A percentile compares a stretch with the other conserved stretches of the same genome.
Conservation (phyloP, 371 early-diverging fungal genomes). For the Cokeromyces recurvatus region DNA sequence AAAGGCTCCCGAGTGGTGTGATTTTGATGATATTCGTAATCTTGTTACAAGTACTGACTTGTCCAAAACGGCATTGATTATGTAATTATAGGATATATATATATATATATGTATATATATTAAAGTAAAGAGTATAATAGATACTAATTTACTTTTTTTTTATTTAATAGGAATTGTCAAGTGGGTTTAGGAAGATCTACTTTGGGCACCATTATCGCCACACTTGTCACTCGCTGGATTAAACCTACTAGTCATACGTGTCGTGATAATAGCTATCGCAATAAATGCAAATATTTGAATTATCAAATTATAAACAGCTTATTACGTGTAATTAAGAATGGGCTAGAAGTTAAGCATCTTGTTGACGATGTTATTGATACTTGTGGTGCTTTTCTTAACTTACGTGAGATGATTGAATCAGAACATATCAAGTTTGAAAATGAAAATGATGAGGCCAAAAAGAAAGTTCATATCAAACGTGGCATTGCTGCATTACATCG, state of each 20-base stretch:
- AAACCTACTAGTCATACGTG: neutral
- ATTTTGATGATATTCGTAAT: conserved; percentile 49
- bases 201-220: conserved; percentile 31
- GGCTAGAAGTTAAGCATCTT: conserved; percentile 44
- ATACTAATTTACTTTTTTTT: too few species aligned
- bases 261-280: neutral
- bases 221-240: conserved; percentile 39
- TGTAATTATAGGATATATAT: too few species aligned
- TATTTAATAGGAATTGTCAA: conserved; percentile 48
- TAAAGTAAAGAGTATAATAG: neutral
- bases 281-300: conserved; percentile 22
- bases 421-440: conserved; percentile 33
- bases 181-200: conserved; percentile 57
- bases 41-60: conserved; percentile 18
- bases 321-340: conserved; percentile 52
- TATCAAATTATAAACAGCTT: conserved; percentile 52
- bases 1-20: conserved; percentile 40
- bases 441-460: conserved; percentile 12
- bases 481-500: conserved; percentile 33
- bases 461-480: conserved; percentile 13
- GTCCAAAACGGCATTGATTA: conserved; percentile 35
- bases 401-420: conserved; percentile 51
- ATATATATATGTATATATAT: too few species aligned
- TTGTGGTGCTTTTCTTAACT: conserved; percentile 34
- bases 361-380: conserved; percentile 52